phyloP scores from a whole-genome alignment of 164 flowering plant genomes.

The Magnolia officinalis region DNA sequence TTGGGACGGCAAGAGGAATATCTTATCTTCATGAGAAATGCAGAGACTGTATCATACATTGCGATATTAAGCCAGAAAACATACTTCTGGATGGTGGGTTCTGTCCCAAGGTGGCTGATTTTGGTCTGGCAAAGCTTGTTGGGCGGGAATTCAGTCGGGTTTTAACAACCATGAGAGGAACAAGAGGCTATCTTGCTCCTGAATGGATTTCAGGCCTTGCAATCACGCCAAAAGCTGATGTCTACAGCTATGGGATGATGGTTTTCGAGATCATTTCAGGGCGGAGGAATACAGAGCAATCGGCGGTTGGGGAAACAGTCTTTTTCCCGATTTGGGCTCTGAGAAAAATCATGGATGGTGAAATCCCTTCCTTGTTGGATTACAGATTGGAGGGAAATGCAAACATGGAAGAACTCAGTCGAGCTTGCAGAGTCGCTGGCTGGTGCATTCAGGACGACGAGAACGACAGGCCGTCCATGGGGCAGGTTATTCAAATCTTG shows the following conservation, averaged over 20 bases:
- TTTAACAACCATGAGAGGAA: conserved; percentile 56
- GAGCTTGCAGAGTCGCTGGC: conserved; percentile 12
- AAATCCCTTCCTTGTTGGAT: conserved; percentile 3
- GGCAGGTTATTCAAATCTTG: conserved; percentile 6
- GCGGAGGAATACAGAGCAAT: conserved; percentile 34
- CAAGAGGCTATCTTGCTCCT: conserved; percentile 56
- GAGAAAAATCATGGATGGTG: conserved; percentile 6
- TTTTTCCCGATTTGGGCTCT: conserved; percentile 26
- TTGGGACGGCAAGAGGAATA: conserved; percentile 46
- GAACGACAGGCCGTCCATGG: conserved; percentile 14
- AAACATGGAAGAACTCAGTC: background rate
- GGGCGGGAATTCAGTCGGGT: conserved; percentile 53
- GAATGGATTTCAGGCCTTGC: conserved; percentile 56
- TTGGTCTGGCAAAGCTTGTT: conserved; percentile 55
- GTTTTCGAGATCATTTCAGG: conserved; percentile 45
- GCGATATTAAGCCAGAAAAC: conserved; percentile 65
- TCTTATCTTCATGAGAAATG: conserved; percentile 55
- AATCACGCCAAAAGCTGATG: conserved; percentile 55
- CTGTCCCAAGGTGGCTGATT: conserved; percentile 53
- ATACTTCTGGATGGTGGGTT: conserved; percentile 42
- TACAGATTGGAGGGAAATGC: conserved; percentile 6
- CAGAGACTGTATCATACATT: conserved; percentile 53
- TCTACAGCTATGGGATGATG: conserved; percentile 58
- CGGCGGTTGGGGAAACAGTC: conserved; percentile 18
- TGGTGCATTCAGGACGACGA: conserved; percentile 21